Conservation (phyloP, 306 rosid species). For the Vigna radiata region DNA sequence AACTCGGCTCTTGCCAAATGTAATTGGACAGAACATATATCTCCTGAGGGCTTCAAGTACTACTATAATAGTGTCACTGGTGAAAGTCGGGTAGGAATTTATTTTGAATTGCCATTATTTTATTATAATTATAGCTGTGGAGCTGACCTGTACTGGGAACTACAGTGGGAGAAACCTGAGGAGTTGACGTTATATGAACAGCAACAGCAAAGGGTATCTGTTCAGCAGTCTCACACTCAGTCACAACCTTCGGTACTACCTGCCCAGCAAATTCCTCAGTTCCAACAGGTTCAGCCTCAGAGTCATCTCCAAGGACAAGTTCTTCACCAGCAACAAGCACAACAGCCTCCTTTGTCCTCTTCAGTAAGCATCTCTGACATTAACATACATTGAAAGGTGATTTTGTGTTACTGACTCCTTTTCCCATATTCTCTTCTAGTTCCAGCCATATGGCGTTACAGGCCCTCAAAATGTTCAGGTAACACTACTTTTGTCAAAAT, state of each 20-base stretch:
- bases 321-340: conserved; percentile 65
- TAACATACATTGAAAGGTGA: conserved; percentile 28
- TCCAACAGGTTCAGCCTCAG: conserved; percentile 67
- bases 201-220: conserved; percentile 67
- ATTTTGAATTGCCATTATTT: conserved; percentile 33
- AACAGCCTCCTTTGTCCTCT: conserved; percentile 62
- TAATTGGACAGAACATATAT: conserved; percentile 92
- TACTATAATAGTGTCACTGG: conserved; percentile 83
- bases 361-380: conserved; percentile 51
- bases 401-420: conserved; percentile 40
- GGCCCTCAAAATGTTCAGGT: conserved; percentile 77
- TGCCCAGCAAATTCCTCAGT: conserved; percentile 64
- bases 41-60: conserved; percentile 94
- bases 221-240: conserved; percentile 64
- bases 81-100: conserved; percentile 80
- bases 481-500: conserved; percentile 30
- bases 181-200: conserved; percentile 69
- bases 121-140: conserved; percentile 31
- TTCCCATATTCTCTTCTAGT: conserved; percentile 59
- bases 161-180: conserved; percentile 97
- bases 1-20: conserved; percentile 56
- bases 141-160: conserved; percentile 39
- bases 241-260: conserved; percentile 61
- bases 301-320: conserved; percentile 65
- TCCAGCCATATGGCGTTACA: conserved; percentile 65